Evolutionary conservation across 106 monocot species (phyloP).

Genomic region (Phalaenopsis equestris): DNA sequence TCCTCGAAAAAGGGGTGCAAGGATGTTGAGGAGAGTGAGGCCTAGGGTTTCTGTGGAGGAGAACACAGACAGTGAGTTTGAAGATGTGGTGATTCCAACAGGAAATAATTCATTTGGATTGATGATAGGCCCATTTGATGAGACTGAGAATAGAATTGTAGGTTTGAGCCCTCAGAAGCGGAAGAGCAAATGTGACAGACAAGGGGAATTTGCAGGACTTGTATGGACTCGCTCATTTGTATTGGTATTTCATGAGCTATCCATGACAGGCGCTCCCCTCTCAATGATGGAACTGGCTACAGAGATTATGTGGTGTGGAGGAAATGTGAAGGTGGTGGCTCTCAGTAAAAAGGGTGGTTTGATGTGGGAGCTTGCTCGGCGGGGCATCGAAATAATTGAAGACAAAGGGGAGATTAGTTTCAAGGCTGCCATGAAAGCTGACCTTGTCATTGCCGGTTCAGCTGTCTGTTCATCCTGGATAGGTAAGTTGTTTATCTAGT

Average conservation of each 20-base stretch:
- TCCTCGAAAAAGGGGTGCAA: constrained; percentile 23
- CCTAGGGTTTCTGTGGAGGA: constrained; percentile 15
- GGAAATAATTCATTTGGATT: constrained; percentile 72
- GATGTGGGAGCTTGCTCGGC: constrained; percentile 55
- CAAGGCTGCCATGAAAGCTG: constrained; percentile 65
- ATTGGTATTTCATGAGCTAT: constrained; percentile 88
- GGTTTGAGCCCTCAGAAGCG: constrained; percentile 61
- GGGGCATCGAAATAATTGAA: constrained; percentile 71
- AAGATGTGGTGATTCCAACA: constrained; percentile 44
- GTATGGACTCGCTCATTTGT: constrained; percentile 67
- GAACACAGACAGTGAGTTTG: constrained; percentile 19
- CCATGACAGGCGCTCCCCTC: constrained; percentile 91
- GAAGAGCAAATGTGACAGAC: constrained; percentile 54
- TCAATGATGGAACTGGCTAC: constrained; percentile 95
- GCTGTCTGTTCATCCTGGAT: constrained; percentile 95
- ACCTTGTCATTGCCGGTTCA: constrained; percentile 83
- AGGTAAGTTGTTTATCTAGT: constrained; percentile 35
- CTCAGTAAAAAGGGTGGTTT: constrained; percentile 81
- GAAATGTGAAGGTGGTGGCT: constrained; percentile 57
- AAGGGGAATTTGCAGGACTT: constrained; percentile 51
- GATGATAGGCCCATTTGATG: constrained; percentile 78
- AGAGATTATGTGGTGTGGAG: constrained; percentile 82
- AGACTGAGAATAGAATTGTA: constrained; percentile 56
- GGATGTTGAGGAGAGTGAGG: constrained; percentile 15
- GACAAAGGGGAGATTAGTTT: constrained; percentile 62